Evolutionary conservation across 257 asterid genomes (phyloP).

Genomic region (Mitragyna speciosa): DNA sequence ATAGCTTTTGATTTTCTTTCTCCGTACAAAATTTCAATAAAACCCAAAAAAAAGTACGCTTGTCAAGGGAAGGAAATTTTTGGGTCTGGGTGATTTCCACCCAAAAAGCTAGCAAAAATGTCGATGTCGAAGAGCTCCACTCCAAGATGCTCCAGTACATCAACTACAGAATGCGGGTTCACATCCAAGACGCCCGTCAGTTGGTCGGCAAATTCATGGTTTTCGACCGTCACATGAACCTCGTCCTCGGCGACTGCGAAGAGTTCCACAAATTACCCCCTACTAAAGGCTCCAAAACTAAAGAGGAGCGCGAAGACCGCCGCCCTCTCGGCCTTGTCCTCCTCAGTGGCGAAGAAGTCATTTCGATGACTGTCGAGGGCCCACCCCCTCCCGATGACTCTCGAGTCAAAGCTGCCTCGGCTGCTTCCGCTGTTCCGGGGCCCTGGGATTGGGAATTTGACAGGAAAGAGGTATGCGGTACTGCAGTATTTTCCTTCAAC

Average conservation of each 20-base stretch:
- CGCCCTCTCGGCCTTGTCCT: conserved; percentile 93
- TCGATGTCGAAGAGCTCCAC: conserved; percentile 96
- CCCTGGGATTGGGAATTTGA: conserved; percentile 88
- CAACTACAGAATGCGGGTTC: conserved; percentile 91
- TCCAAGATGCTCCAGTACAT: conserved; percentile 95
- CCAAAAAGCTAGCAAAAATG: conserved; percentile 46
- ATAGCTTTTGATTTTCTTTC: no score
- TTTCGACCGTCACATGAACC: conserved; percentile 92
- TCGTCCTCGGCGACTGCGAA: conserved; percentile 91
- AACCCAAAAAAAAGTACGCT: neutral
- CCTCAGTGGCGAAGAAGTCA: conserved; percentile 85
- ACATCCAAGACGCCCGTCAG: conserved; percentile 91
- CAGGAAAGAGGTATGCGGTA: conserved; percentile 90
- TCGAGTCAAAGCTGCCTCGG: conserved; percentile 54
- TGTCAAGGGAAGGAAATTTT: no score
- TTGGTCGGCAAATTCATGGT: conserved; percentile 93
- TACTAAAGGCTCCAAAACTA: conserved; percentile 72
- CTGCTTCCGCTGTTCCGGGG: conserved; percentile 53
- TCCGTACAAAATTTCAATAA: neutral
- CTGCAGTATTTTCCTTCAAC: no score
- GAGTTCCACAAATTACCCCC: conserved; percentile 89
- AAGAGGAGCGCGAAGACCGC: conserved; percentile 86
- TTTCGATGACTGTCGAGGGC: conserved; percentile 93
- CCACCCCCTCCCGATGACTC: conserved; percentile 97
- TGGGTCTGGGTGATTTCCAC: neutral